A percentile compares a stretch with the other conserved stretches of the same genome.
Evolutionary conservation across 768 basidiomycete species (phyloP).

Genomic region (Infundibulicybe gibba): DNA sequence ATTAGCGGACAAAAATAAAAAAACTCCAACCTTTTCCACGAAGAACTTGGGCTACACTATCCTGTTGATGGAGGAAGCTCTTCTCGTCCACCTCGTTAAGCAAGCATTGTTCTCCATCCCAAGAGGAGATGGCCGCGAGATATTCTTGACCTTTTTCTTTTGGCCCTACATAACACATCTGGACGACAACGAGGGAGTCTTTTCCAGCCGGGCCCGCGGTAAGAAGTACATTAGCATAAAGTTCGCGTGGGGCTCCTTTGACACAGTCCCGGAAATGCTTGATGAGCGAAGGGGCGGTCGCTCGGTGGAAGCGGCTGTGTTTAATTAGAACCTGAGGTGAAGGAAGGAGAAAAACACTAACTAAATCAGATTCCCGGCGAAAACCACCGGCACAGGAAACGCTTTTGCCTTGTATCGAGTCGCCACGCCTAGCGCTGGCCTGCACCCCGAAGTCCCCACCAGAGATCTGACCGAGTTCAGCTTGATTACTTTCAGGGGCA

Average conservation of each 20-base stretch:
- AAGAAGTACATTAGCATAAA: conserved; percentile 87
- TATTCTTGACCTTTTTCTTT: conserved; percentile 74
- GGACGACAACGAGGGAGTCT: conserved; percentile 85
- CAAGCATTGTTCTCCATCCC: conserved; percentile 84
- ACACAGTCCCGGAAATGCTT: conserved; percentile 92
- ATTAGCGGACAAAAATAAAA: neutral
- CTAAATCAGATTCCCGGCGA: conserved; percentile 93
- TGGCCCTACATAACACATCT: conserved; percentile 86
- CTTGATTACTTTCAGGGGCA: neutral
- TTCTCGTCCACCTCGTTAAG: conserved; percentile 92
- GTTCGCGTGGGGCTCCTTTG: conserved; percentile 81
- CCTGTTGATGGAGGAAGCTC: conserved; percentile 85
- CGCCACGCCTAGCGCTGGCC: conserved; percentile 80
- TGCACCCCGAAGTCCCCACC: conserved; percentile 86
- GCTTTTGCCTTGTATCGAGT: conserved; percentile 90
- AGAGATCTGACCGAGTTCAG: conserved; percentile 52
- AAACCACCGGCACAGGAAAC: conserved; percentile 86
- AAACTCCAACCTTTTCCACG: conserved; percentile 67
- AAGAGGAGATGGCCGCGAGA: conserved; percentile 76
- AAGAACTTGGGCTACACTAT: conserved; percentile 87
- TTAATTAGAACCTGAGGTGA: conserved; percentile 1
- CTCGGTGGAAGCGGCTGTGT: conserved; percentile 76
- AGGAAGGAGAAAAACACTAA: conserved; percentile 33
- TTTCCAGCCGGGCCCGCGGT: conserved; percentile 85
- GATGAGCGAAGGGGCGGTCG: conserved; percentile 85